Conservation (phyloP, 345 rosid genomes). For the Euphorbia tirucalli region DNA sequence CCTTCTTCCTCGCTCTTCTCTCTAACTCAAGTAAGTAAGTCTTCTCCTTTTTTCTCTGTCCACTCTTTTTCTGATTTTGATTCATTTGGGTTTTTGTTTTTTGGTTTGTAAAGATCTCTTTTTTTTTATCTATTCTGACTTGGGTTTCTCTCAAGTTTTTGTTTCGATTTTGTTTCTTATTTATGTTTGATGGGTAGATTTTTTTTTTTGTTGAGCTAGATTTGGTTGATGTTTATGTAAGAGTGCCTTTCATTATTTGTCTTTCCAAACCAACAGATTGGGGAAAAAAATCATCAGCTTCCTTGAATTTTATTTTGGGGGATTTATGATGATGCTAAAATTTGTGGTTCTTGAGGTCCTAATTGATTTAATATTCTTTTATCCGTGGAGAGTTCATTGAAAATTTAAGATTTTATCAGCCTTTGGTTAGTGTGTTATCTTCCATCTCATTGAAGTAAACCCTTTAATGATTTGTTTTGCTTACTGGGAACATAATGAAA, state of each 20-base stretch:
- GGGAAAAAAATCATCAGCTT: not conserved
- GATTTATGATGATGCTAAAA: too few species aligned
- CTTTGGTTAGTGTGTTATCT: not conserved
- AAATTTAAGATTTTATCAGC: not conserved
- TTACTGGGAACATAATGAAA: not conserved
- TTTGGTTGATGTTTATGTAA: not conserved
- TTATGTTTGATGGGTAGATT: not conserved
- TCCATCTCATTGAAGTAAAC: not conserved
- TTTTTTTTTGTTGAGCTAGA: not conserved
- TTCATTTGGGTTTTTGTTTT: too few species aligned
- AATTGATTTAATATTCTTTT: too few species aligned
- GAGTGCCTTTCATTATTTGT: not conserved
- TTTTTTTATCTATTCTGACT: not conserved
- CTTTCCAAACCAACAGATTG: not conserved
- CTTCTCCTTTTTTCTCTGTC: not conserved
- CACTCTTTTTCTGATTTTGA: too few species aligned
- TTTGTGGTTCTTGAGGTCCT: too few species aligned
- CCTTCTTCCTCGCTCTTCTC: not conserved
- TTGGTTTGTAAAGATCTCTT: not conserved
- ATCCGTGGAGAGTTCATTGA: too few species aligned
- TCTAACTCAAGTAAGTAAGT: not conserved
- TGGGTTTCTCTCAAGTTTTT: not conserved
- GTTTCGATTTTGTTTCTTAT: conserved; percentile 1
- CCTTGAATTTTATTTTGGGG: not conserved
- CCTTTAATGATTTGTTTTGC: not conserved